Percentiles rank a stretch among this genome's conserved stretches.
phyloP scores from a whole-genome alignment of 371 early-diverging fungal genomes.

The Mucor mucedo region DNA sequence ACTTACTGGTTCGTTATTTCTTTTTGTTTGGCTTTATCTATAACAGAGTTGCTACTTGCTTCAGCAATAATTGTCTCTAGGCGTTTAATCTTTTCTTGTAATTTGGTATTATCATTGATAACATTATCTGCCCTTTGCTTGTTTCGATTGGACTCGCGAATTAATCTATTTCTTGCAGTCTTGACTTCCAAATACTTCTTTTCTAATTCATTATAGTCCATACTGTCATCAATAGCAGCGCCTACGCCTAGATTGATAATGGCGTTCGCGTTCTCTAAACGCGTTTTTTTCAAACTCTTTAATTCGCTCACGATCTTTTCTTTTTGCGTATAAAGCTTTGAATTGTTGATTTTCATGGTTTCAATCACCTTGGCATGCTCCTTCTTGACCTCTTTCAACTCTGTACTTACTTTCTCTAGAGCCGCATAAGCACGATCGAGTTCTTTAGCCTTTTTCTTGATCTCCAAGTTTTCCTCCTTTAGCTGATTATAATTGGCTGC shows the following conservation, averaged over 20 bases:
- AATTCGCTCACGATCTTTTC: background rate
- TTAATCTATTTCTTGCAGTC: background rate
- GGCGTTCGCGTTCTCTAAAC: background rate
- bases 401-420: background rate
- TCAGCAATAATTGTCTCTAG: no score
- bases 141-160: background rate
- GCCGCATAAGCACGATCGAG: no score
- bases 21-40: no score
- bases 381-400: background rate
- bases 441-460: background rate
- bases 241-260: background rate
- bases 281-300: background rate
- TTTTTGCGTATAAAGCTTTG: background rate
- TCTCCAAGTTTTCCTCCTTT: background rate
- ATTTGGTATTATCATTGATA: background rate
- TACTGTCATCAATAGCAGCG: background rate
- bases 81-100: no score
- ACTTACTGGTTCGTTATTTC: no score
- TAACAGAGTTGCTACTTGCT: no score
- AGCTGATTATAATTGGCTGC: background rate
- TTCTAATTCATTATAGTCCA: background rate
- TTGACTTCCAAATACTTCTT: background rate
- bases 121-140: background rate
- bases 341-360: background rate
- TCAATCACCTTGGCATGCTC: background rate